Base-by-base conservation (phyloP, 2,329 filamentous ascomycete genomes). In the Diaporthe helianthi region DNA sequence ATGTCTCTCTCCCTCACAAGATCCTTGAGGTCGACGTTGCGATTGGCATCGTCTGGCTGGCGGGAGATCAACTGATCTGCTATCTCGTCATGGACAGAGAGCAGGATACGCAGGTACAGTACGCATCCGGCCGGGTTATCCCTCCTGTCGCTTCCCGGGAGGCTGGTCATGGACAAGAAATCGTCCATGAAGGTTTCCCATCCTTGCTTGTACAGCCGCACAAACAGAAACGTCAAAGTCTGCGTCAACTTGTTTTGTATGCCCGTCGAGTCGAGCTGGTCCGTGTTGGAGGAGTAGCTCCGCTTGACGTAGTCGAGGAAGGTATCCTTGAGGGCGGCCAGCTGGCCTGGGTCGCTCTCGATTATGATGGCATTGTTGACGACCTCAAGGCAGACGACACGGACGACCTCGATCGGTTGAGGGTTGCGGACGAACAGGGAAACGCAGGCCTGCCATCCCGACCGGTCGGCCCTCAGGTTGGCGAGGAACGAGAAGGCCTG, bases 221-320 rank as follows among this genome's bases (percentile, higher is more conserved):
- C 92, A 80, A 99, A 99, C 63, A 99, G 89, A 77, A 93, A 96
- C 12, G 96, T 99, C 75, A 99, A 83, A 15, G 94, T 97, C 82
- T 99, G 96, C 54, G 95, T 94, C 74, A 99, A 89, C 82, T 99
- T 99, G 83, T 98, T 99, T 81, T 98, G 95, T 52, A 99, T 90
- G 73, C 88, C 87, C 29, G 89, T 79, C 10, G 90, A 88, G 78
- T 99, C 96, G 72, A 90, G 82, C 65, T 84, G 80, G 67, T 87
- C 85, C 12, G 83, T 80, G 41, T 83, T 83, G 47, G 85, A 83
- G 65, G 89, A 87, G 79, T 98, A 98, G 60, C 87, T 89, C 75
- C 91, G 88, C 73, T 89, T 89, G 71, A 96, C 86, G 80, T 98
- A 98, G 74, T 89, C 87, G 82, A 97, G 85, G 73, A 99, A 83